Conservation (phyloP, 495 filamentous ascomycete genomes). For the Extremus antarcticus region DNA sequence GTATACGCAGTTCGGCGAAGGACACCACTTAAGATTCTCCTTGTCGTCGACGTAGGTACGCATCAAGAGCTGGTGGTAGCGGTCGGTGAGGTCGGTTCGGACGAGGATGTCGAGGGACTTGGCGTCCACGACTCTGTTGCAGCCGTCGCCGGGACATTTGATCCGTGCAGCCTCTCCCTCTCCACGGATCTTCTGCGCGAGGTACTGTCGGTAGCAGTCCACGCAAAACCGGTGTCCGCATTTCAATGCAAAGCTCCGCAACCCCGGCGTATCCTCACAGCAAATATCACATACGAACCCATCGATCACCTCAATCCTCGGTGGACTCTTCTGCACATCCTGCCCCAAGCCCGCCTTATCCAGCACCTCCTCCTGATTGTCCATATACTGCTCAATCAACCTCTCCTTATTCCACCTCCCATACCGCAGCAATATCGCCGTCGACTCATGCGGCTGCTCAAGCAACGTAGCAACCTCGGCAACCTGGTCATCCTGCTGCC, state of each 20-base stretch:
- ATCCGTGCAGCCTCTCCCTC: constrained; percentile 94
- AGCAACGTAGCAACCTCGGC: constrained; percentile 82
- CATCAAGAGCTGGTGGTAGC: constrained; percentile 79
- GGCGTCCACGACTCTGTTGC: constrained; percentile 82
- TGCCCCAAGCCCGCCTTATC: constrained; percentile 75
- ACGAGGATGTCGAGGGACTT: constrained; percentile 79
- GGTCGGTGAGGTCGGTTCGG: constrained; percentile 55
- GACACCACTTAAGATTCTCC: constrained; percentile 91
- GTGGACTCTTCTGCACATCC: constrained; percentile 49
- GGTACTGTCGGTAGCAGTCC: constrained; percentile 83
- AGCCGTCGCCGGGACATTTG: constrained; percentile 79
- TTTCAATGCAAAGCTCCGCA: constrained; percentile 90
- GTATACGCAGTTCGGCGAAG: constrained; percentile 87
- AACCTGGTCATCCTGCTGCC: constrained; percentile 71
- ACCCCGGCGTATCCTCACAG: constrained; percentile 70
- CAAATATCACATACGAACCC: constrained; percentile 92
- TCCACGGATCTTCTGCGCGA: constrained; percentile 80
- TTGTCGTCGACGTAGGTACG: constrained; percentile 96
- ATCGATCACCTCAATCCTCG: constrained; percentile 55
- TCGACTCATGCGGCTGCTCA: constrained; percentile 72
- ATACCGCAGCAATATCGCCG: constrained; percentile 77
- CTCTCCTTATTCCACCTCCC: constrained; percentile 93
- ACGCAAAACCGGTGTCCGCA: constrained; percentile 94
- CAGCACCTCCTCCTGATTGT: constrained; percentile 60
- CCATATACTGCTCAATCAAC: constrained; percentile 91